Base-by-base conservation (phyloP, 805 yeast genomes). In the Debaryomyces tyrocola region DNA sequence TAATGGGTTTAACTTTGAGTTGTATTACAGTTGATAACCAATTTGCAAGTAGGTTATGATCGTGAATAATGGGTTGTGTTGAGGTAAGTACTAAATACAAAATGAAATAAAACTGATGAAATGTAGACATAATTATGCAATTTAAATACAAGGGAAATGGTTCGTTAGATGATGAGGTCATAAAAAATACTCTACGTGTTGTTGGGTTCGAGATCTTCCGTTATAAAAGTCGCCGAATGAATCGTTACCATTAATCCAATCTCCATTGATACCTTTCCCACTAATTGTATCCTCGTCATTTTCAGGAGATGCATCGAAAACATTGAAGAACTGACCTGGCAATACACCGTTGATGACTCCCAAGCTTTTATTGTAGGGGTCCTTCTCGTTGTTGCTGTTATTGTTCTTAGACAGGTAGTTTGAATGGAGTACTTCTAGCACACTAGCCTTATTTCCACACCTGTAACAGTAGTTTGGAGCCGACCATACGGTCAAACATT, bases 401-500 rank as follows among this genome's bases (percentile, higher is more conserved):
- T 35, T 29, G 1, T 48, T 50, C 40, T 58, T 63, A 31, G 52
- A 43, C 36, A 58, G 58, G 48, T 79, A 81, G 54, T 78, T 80
- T 38, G 75, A 64, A 53, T 78, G 78, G 46, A 63, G 62, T 4
- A 94, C 82, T 64, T 94, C 99, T 51, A 94, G 74, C n/a, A 94
- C 91, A n/a, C 96, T 87, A 4, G 99, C 99, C 62, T 90, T 83
- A 62, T 94, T 94, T 0, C 99, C 99, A 65, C 99, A 94, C 50
- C 99, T 67, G 59, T 94, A 94, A 62, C 99, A 94, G 62, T 94
- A 94, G 62, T 94, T 94, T 0, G 99, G 99, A 0, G 99, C 99
- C 0, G 94, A 85, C 99, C 99, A 94, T 6, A 94, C 98, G 0
- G 99, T 94, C 33, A 95, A 84, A 39, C 96, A 88, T 51, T 87